These are phyloP conservation scores for Hemileccinum impolitum DNA, from an alignment of 768 basidiomycete genomes.

Conservation along the genomic window DNA sequence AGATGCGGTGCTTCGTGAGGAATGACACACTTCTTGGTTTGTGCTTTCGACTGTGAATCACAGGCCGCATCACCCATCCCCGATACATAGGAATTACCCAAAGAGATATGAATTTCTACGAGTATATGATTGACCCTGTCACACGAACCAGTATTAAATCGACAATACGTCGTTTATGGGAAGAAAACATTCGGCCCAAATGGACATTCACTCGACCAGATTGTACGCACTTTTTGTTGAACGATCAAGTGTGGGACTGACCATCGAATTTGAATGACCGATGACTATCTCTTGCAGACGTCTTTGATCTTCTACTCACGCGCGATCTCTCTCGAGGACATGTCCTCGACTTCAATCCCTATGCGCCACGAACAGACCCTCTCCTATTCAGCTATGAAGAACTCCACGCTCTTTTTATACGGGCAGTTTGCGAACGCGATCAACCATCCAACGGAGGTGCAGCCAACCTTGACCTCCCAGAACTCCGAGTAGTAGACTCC, in stretches of 20 bases:
- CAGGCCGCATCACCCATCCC: not conserved
- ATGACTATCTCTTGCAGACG: conserved; percentile 41
- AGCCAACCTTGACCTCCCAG: conserved; percentile 27
- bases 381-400: conserved; percentile 84
- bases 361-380: conserved; percentile 79
- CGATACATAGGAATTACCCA: conserved; percentile 68
- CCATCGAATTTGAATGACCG: not conserved
- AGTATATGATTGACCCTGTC: conserved; percentile 66
- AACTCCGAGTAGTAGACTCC: conserved; percentile 70
- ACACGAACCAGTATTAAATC: conserved; percentile 52
- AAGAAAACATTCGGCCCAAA: conserved; percentile 53
- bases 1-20: conserved; percentile 89
- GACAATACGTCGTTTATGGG: conserved; percentile 63
- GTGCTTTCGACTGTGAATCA: not conserved
- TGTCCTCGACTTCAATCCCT: conserved; percentile 91
- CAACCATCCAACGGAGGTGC: not conserved
- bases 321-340: conserved; percentile 74
- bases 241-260: not conserved
- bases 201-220: conserved; percentile 54
- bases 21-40: conserved; percentile 67
- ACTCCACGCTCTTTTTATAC: conserved; percentile 42
- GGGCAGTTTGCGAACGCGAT: conserved; percentile 2
- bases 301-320: conserved; percentile 84
- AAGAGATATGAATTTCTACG: conserved; percentile 85
- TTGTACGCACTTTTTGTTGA: conserved; percentile 49